Conservation (phyloP, 495 filamentous ascomycete species). For the Penicillium herquei region DNA sequence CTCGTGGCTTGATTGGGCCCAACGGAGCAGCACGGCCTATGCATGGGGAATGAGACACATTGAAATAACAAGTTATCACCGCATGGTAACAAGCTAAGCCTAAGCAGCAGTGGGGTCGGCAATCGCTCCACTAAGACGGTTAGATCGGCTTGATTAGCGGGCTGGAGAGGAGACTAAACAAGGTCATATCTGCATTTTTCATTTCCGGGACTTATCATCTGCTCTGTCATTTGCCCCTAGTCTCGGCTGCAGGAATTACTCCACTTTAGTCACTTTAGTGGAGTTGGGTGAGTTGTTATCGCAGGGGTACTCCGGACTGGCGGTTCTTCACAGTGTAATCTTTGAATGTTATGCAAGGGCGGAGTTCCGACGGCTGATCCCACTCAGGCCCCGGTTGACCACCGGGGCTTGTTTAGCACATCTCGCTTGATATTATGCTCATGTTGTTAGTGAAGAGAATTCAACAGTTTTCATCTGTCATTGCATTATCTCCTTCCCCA, state of each 20-base stretch:
- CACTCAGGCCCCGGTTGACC: background rate
- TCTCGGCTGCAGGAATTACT: background rate
- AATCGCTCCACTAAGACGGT: slow-evolving; percentile 8
- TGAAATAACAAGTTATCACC: background rate
- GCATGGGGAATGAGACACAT: slow-evolving; percentile 7
- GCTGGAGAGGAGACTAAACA: background rate
- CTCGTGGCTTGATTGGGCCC: slow-evolving; percentile 9
- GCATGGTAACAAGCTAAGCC: slow-evolving; percentile 14
- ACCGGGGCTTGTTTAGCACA: background rate
- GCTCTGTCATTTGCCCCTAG: no score
- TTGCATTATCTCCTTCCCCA: no score
- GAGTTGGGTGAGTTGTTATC: slow-evolving; percentile 6
- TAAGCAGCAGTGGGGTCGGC: slow-evolving; percentile 5
- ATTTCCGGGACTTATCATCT: no score
- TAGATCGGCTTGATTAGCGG: background rate
- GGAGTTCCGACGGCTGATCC: slow-evolving; percentile 17
- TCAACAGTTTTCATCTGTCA: no score
- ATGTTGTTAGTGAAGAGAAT: no score
- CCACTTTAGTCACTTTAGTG: background rate
- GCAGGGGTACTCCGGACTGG: background rate
- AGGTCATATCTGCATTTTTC: background rate
- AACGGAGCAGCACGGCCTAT: background rate
- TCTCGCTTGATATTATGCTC: background rate
- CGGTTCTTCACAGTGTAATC: background rate
- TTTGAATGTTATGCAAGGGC: slow-evolving; percentile 8